phyloP scores from a whole-genome alignment of 768 basidiomycete genomes.

The Coprinopsis cinerea region DNA sequence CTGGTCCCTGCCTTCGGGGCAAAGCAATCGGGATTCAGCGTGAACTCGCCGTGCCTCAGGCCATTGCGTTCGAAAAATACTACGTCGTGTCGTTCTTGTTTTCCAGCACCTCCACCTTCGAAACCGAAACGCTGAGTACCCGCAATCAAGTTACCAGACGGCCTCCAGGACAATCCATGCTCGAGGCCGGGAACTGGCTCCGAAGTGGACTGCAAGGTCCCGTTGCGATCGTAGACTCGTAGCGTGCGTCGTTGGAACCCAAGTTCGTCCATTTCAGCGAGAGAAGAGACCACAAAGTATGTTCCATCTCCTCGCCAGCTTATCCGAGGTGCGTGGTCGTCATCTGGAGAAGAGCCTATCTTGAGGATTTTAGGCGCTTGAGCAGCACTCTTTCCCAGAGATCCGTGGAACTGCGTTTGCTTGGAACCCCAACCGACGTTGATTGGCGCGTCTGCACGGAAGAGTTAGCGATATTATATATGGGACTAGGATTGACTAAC shows the following conservation, averaged over 20 bases:
- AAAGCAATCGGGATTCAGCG: slow-evolving; percentile 37
- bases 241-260: slow-evolving; percentile 43
- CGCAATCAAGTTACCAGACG: slow-evolving; percentile 82
- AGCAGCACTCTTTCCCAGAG: slow-evolving; percentile 82
- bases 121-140: slow-evolving; percentile 78
- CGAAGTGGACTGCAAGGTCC: slow-evolving; percentile 73
- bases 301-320: slow-evolving; percentile 94
- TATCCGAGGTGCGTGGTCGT: slow-evolving; percentile 66
- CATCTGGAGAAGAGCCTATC: slow-evolving; percentile 57
- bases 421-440: slow-evolving; percentile 98
- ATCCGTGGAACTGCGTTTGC: slow-evolving; percentile 96
- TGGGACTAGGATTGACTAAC: slow-evolving; percentile 25
- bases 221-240: slow-evolving; percentile 73
- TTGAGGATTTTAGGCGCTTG: slow-evolving; percentile 37
- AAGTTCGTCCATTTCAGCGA: slow-evolving; percentile 37
- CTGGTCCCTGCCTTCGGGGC: slow-evolving; percentile 28
- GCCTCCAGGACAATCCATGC: slow-evolving; percentile 75
- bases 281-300: slow-evolving; percentile 79
- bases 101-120: slow-evolving; percentile 62
- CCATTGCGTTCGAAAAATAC: slow-evolving; percentile 97
- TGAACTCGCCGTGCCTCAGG: slow-evolving; percentile 85
- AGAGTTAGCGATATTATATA: background rate
- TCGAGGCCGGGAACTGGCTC: slow-evolving; percentile 83
- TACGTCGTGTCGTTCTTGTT: slow-evolving; percentile 70
- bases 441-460: slow-evolving; percentile 68